Base-by-base conservation (phyloP, 257 asterid genomes). In the Nicotiana attenuata region DNA sequence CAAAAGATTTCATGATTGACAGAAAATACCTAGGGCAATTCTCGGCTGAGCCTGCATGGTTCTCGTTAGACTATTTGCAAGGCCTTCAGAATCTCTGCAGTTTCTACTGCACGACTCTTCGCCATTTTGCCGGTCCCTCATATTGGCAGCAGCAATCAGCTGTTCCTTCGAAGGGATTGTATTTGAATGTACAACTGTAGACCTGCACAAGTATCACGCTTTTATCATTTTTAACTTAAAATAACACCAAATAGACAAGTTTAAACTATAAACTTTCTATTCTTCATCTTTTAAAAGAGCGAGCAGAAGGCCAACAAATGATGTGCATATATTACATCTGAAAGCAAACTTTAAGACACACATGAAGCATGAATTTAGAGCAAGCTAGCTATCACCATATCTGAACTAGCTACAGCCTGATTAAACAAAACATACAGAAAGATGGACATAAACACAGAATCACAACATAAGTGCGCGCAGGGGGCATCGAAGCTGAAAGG, bases 101-200 rank as follows among this genome's bases (percentile, higher is more conserved):
- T 82, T 91, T 83, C 90, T 85, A 82, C 35, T 84, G 81, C 87
- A 80, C 10, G 87, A 81, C 85, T 91, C 95, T 67, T 90, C 97
- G 60, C 82, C 84, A 65, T 78, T 88, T 77, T 85, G 92, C 78
- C 88, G 80, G 69, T 91, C 93, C 80, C 84, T 90, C 17, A 76
- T 19, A 65, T 82, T 89, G 82, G 87, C 84, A 79, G 24, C 53
- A 17, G 20, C 53, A 17, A 81, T 24, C 24, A 86, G 68, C 79
- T 88, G 94, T 79, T 90, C 94, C 80, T 92, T 94, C 3, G 87
- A 87, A 68, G 84, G 90, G 77, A 85, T 80, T 38, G 89, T 57
- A 84, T 81, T 88, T 22, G 98, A 91, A 91, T 91, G 97, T 60
- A 94, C 89, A 87, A 92, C 79, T 28, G 97, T 92, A 19, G 96